phyloP scores from a whole-genome alignment of 106 monocot genomes.

The Cymbidium sinense region DNA sequence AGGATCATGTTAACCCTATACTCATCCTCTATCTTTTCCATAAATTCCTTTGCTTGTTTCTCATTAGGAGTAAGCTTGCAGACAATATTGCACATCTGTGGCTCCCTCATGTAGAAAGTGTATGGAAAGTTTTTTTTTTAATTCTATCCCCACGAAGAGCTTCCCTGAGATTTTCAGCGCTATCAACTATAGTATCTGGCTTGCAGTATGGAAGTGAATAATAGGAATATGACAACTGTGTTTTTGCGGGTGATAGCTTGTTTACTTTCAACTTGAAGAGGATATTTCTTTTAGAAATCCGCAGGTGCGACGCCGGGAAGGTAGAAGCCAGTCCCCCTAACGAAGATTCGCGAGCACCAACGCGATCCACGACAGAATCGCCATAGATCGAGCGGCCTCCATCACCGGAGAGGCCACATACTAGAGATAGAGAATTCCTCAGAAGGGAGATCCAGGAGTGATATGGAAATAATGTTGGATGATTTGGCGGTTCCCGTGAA shows the following conservation, averaged over 20 bases:
- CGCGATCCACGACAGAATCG: conserved; percentile 36
- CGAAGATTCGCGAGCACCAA: conserved; percentile 13
- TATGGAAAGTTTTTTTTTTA: conserved; percentile 97
- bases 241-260: conserved; percentile 86
- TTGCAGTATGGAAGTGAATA: conserved; percentile 91
- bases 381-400: conserved; percentile 33
- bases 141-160: conserved; percentile 97
- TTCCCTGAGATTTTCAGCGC: conserved; percentile 97
- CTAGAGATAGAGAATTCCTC: no score
- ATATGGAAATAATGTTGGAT: no score
- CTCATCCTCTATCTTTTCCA: conserved; percentile 93
- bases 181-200: conserved; percentile 77
- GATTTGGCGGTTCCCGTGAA: no score
- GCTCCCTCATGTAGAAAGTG: conserved; percentile 91
- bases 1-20: conserved; percentile 98
- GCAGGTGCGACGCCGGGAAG: conserved; percentile 95
- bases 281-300: conserved; percentile 83
- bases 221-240: conserved; percentile 95
- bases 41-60: conserved; percentile 62
- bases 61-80: conserved; percentile 58
- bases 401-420: no score
- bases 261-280: conserved; percentile 85
- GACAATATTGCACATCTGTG: conserved; percentile 68
- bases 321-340: conserved; percentile 48
- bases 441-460: no score